These are phyloP conservation scores for Malassezia obtusa DNA, from an alignment of 1,284 basidiomycete species.

Conservation along the genomic window DNA sequence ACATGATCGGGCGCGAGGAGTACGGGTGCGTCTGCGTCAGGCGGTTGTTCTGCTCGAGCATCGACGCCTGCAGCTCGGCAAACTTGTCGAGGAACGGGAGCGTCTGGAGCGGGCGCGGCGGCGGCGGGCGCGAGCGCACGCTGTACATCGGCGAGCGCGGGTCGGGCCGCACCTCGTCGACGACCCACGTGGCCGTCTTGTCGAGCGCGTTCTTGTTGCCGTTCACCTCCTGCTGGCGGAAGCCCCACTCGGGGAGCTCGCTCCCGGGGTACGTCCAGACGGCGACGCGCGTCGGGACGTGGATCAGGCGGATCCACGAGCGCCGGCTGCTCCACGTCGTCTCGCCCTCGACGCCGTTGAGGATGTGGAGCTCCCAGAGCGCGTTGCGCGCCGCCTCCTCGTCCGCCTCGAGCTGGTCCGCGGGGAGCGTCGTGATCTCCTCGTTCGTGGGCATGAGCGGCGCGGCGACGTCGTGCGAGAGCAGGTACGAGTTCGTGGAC, in stretches of 20 bases:
- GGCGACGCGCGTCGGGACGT: slow-evolving; percentile 77
- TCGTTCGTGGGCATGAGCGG: slow-evolving; percentile 95
- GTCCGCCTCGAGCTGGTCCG: slow-evolving; percentile 59
- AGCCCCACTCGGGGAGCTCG: slow-evolving; percentile 87
- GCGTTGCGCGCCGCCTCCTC: slow-evolving; percentile 49
- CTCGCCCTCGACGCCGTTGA: slow-evolving; percentile 16
- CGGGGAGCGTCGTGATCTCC: slow-evolving; percentile 64
- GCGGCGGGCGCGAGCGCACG: slow-evolving; percentile 25
- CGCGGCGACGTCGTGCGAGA: slow-evolving; percentile 96
- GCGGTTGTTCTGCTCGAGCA: slow-evolving; percentile 96
- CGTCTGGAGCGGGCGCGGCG: slow-evolving; percentile 62
- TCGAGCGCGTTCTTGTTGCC: slow-evolving; percentile 88
- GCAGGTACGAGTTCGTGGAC: slow-evolving; percentile 67
- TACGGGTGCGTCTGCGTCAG: slow-evolving; percentile 92
- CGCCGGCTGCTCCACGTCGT: slow-evolving; percentile 27
- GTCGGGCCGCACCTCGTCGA: slow-evolving; percentile 67
- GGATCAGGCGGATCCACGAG: slow-evolving; percentile 53
- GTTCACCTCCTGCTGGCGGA: slow-evolving; percentile 93
- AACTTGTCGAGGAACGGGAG: slow-evolving; percentile 93
- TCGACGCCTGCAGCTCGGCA: slow-evolving; percentile 79
- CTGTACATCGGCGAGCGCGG: slow-evolving; percentile 30
- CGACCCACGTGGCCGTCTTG: slow-evolving; percentile 74
- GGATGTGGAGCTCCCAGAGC: slow-evolving; percentile 37
- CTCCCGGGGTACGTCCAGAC: slow-evolving; percentile 78
- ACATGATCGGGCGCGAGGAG: slow-evolving; percentile 83